phyloP scores from a whole-genome alignment of 78 protist species.

The Dictyostelium firmibasis region DNA sequence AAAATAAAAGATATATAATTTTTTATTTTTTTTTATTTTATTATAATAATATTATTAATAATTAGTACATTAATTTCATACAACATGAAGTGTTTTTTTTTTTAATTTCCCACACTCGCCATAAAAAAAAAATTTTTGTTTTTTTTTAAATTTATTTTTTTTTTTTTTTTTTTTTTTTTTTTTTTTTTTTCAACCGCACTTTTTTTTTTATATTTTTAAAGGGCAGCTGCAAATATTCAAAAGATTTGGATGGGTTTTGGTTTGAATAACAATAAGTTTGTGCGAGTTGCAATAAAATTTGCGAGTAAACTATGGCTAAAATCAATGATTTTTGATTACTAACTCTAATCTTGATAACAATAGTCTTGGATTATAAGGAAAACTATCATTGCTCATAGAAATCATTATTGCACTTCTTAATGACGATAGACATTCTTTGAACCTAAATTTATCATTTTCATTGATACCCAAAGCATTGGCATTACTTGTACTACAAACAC shows the following conservation, averaged over 20 bases:
- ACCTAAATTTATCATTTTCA: not conserved
- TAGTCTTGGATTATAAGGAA: conserved; percentile 35
- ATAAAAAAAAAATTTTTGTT: not conserved
- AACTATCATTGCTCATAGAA: conserved; percentile 13
- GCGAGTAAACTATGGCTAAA: not conserved
- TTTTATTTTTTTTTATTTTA: not conserved
- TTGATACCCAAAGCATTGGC: not conserved
- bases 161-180: not conserved
- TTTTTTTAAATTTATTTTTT: not conserved
- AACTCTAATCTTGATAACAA: conserved; percentile 2
- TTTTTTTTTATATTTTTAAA: too few relatives aligned
- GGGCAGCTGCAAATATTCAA: not conserved
- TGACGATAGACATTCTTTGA: not conserved
- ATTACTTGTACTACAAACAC: not conserved
- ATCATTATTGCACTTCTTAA: not conserved
- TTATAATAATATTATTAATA: not conserved
- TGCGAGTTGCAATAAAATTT: not conserved
- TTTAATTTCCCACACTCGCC: too few relatives aligned
- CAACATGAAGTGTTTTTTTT: not conserved
- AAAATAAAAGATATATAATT: not conserved
- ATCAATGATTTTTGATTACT: not conserved
- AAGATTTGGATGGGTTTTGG: too few relatives aligned
- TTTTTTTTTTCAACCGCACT: not conserved
- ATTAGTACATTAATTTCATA: not conserved
- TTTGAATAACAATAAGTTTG: not conserved